phyloP scores from a whole-genome alignment of 192 early-diverging fungal species.

The Podila epicladia region DNA sequence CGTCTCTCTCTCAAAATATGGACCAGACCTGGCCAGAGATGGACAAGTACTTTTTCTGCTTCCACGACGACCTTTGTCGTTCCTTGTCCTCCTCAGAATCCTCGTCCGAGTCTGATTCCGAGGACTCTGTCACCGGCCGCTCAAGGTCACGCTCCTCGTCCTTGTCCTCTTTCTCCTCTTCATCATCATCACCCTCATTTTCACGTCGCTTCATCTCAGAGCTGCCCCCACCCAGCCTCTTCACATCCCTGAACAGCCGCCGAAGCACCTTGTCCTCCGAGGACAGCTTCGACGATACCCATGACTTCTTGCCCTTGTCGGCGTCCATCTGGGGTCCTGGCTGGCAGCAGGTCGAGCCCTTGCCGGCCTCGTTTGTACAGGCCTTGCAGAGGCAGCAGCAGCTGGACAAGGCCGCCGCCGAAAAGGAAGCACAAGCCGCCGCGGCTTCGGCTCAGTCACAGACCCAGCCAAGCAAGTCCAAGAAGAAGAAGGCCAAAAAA shows the following conservation, averaged over 20 bases:
- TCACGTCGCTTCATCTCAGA: neutral
- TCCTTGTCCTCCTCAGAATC: neutral
- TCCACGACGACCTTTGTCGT: neutral
- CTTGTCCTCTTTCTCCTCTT: neutral
- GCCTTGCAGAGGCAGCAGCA: slow-evolving; percentile 9
- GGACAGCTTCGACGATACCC: neutral
- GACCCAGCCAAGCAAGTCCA: slow-evolving; percentile 9
- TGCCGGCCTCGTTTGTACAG: slow-evolving; percentile 38
- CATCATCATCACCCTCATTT: neutral
- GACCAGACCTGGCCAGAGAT: slow-evolving; percentile 3
- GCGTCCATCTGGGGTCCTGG: slow-evolving; percentile 45
- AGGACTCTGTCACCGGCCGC: neutral
- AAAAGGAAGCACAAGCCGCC: slow-evolving; percentile 24
- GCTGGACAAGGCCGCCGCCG: slow-evolving; percentile 5
- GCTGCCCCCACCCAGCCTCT: neutral
- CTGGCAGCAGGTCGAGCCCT: slow-evolving; percentile 46
- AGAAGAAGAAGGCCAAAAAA: slow-evolving; percentile 25
- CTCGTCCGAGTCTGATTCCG: neutral
- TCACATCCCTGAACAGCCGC: neutral
- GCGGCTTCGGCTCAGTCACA: neutral
- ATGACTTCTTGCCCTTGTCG: slow-evolving; percentile 4
- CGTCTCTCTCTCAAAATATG: neutral
- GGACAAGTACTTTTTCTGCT: neutral
- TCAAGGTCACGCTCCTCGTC: slow-evolving; percentile 5
- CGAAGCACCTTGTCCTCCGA: neutral